These are phyloP conservation scores for Xylariomycetidae sp. DNA, from an alignment of 2,329 filamentous ascomycete species.

Conservation along the genomic window DNA sequence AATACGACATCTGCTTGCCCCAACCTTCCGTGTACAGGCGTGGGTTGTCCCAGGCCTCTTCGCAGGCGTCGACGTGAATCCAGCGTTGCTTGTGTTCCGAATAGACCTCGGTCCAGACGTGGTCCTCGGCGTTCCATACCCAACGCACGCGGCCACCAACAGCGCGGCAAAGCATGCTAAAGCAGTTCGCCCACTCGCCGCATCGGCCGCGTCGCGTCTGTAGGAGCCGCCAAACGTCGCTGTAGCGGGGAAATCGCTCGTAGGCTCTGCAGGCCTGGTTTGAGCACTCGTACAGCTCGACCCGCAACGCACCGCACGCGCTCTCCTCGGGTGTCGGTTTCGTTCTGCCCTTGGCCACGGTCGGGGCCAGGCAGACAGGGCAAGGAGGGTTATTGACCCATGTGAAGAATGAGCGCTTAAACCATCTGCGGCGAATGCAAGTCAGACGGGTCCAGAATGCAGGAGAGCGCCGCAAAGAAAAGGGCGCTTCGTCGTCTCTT, in stretches of 20 bases:
- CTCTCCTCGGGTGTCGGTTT: constrained; percentile 83
- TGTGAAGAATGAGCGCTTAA: constrained; percentile 88
- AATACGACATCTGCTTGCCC: constrained; percentile 95
- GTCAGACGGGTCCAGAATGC: constrained; percentile 11
- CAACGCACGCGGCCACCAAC: constrained; percentile 87
- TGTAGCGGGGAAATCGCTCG: constrained; percentile 90
- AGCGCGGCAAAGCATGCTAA: constrained; percentile 94
- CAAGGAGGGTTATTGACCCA: constrained; percentile 97
- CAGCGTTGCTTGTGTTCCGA: constrained; percentile 88
- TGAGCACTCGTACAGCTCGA: constrained; percentile 88
- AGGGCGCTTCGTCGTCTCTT: no score
- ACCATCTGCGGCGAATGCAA: constrained; percentile 64
- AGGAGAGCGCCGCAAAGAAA: neutral
- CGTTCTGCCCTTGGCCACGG: constrained; percentile 75
- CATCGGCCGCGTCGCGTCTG: constrained; percentile 80
- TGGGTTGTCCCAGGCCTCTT: constrained; percentile 93
- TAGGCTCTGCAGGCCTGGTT: constrained; percentile 66
- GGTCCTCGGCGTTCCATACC: constrained; percentile 98
- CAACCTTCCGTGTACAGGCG: constrained; percentile 89
- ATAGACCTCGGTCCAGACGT: constrained; percentile 97
- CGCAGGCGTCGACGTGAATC: constrained; percentile 95
- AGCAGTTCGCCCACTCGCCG: constrained; percentile 98
- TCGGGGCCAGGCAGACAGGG: constrained; percentile 73
- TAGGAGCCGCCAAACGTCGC: constrained; percentile 87
- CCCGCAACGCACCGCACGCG: constrained; percentile 77